A percentile compares a stretch with the other conserved stretches of the same genome.
Conservation (phyloP, 805 yeast genomes). For the Wickerhamiella azymoides region DNA sequence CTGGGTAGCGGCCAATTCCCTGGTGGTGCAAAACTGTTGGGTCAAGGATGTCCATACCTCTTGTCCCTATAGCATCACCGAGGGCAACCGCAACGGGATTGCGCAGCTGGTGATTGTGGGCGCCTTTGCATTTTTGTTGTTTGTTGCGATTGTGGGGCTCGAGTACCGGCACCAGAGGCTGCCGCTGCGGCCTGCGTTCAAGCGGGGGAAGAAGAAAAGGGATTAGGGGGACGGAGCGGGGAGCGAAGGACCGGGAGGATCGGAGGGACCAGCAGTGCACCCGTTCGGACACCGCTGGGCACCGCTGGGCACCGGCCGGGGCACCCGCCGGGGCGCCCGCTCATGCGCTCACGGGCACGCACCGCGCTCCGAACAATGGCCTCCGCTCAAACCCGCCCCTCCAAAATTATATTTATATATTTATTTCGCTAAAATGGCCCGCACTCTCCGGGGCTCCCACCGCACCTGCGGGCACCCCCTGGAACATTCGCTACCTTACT, state of each 20-base stretch:
- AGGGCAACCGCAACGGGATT: constrained; percentile 42
- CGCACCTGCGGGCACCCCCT: not conserved
- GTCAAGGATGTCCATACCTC: constrained; percentile 57
- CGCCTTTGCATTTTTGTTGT: constrained; percentile 39
- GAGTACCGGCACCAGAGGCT: constrained; percentile 37
- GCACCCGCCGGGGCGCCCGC: too few relatives aligned
- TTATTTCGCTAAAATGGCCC: too few relatives aligned
- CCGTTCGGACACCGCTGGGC: too few relatives aligned
- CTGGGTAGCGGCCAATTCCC: constrained; percentile 77
- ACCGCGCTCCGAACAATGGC: too few relatives aligned
- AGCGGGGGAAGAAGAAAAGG: not conserved
- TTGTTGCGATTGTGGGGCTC: constrained; percentile 39
- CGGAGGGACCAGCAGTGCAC: too few relatives aligned
- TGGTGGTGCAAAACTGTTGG: constrained; percentile 67
- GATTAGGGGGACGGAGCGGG: too few relatives aligned
- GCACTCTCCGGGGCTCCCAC: too few relatives aligned
- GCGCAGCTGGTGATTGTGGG: constrained; percentile 56
- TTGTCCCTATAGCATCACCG: constrained; percentile 61
- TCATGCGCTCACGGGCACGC: too few relatives aligned
- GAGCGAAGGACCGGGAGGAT: too few relatives aligned
- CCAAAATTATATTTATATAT: not conserved
- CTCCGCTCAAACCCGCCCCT: not conserved
- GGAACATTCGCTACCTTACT: constrained; percentile 6
- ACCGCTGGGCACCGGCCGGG: too few relatives aligned
- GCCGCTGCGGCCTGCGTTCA: constrained; percentile 35